These are phyloP conservation scores for Ceratocystis cubensis DNA, from an alignment of 2,329 filamentous ascomycete genomes.

Conservation along the genomic window DNA sequence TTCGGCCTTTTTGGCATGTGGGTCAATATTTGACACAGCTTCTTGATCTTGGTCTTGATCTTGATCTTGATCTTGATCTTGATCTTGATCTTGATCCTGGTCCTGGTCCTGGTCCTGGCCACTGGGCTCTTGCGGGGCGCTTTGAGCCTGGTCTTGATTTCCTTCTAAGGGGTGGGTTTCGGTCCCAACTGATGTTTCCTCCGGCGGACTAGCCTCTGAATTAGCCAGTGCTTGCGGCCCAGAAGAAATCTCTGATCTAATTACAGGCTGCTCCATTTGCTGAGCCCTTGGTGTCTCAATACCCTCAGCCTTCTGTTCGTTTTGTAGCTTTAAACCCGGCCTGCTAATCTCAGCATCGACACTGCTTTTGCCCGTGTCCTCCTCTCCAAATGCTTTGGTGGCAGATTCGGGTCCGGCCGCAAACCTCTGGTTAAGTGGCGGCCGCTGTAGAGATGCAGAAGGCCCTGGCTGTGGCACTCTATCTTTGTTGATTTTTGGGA, in stretches of 20 bases:
- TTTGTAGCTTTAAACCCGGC: background rate
- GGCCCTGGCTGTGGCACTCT: background rate
- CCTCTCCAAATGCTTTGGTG: conserved; percentile 3
- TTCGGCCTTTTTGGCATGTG: conserved; percentile 27
- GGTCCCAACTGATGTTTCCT: background rate
- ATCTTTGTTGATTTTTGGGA: conserved; percentile 16
- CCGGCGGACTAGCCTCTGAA: conserved; percentile 15
- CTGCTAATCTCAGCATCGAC: background rate
- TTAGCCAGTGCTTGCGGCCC: conserved; percentile 20
- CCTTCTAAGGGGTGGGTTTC: conserved; percentile 20
- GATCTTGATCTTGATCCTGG: background rate
- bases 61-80: background rate
- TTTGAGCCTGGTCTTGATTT: conserved; percentile 26
- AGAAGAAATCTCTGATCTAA: conserved; percentile 11
- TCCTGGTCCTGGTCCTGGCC: conserved; percentile 23
- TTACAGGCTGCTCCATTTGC: background rate
- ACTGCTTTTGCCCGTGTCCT: background rate
- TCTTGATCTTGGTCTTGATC: conserved; percentile 22
- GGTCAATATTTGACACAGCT: background rate
- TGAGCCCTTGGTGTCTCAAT: background rate
- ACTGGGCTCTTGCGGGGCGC: background rate
- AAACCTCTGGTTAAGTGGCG: background rate
- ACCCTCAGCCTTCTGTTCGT: background rate
- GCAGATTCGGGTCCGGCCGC: background rate
- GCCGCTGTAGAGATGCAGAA: background rate